Percentiles rank a stretch among this genome's conserved stretches.
These are phyloP conservation scores for Leptosphaerulina australis DNA, from an alignment of 2,329 filamentous ascomycete genomes.

Conservation along the genomic window DNA sequence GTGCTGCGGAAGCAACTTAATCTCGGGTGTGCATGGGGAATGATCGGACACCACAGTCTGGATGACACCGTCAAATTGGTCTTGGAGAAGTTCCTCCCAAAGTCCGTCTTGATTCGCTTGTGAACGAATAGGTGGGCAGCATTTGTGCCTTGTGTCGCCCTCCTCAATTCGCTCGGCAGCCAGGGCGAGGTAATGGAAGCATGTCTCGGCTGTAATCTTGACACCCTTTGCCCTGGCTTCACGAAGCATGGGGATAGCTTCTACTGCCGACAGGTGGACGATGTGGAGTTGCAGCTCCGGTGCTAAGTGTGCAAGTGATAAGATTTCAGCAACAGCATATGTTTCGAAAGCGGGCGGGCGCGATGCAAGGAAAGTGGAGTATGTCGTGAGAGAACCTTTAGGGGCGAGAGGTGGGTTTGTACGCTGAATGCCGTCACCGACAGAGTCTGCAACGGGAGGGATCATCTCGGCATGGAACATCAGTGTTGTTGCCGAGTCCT, in stretches of 20 bases:
- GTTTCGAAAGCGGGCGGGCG: constrained; percentile 90
- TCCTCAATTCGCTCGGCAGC: constrained; percentile 80
- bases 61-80: constrained; percentile 73
- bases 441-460: constrained; percentile 79
- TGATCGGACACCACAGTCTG: constrained; percentile 93
- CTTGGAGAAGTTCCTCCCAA: constrained; percentile 75
- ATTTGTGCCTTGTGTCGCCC: constrained; percentile 92
- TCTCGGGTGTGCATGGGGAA: constrained; percentile 91
- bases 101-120: constrained; percentile 81
- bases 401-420: constrained; percentile 73
- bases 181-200: constrained; percentile 91
- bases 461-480: constrained; percentile 99
- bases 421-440: constrained; percentile 75
- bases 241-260: constrained; percentile 81
- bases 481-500: constrained; percentile 81
- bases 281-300: constrained; percentile 88
- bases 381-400: constrained; percentile 73
- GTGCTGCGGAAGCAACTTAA: constrained; percentile 82
- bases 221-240: constrained; percentile 74
- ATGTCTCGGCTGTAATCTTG: constrained; percentile 91
- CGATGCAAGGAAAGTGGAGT: constrained; percentile 90
- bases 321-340: constrained; percentile 84
- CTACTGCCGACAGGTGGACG: constrained; percentile 87
- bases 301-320: constrained; percentile 79
- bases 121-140: constrained; percentile 88